phyloP scores from a whole-genome alignment of 805 yeast species.

The Blastobotrys mokoenaii region DNA sequence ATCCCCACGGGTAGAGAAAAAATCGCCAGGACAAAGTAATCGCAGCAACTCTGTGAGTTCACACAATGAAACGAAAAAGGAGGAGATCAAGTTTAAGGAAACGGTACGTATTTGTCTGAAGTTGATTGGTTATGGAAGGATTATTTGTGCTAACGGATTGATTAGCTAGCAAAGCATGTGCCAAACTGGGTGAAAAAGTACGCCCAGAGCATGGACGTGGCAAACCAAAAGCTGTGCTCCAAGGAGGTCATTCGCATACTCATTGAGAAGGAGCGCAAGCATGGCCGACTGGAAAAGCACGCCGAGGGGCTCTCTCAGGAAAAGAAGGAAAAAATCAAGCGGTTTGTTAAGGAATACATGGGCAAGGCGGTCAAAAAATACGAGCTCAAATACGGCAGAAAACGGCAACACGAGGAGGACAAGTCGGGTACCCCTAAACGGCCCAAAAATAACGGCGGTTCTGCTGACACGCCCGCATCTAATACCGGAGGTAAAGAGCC shows the following conservation, averaged over 20 bases:
- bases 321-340: conserved; percentile 61
- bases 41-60: neutral
- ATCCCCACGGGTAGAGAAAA: conserved; percentile 14
- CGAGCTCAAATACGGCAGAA: conserved; percentile 6
- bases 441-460: too few relatives aligned
- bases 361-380: conserved; percentile 12
- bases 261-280: conserved; percentile 56
- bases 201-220: conserved; percentile 66
- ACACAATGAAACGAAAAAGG: conserved; percentile 8
- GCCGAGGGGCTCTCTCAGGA: conserved; percentile 54
- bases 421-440: conserved; percentile 1
- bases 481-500: too few relatives aligned
- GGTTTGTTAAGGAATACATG: conserved; percentile 38
- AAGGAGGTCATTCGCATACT: conserved; percentile 64
- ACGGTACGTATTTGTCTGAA: neutral
- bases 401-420: conserved; percentile 3
- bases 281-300: conserved; percentile 26
- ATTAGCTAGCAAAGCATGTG: conserved; percentile 37
- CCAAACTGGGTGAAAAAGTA: conserved; percentile 70
- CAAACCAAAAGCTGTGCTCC: conserved; percentile 62
- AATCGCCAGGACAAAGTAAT: conserved; percentile 11
- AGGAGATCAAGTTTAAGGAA: conserved; percentile 11
- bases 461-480: neutral
- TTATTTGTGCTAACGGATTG: neutral
- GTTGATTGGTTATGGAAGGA: neutral